Percentiles rank a stretch among this genome's conserved stretches.
Evolutionary conservation across 78 protist genomes (phyloP).

Genomic region (slime mould (Dictyostelium discoideum)): dicty_2.7 NC_007088.5:3980501-3981000

Average conservation of each 20-base stretch:
- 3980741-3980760: conserved; percentile 47
- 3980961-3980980: conserved; percentile 82
- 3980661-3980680: conserved; percentile 85
- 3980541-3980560: conserved; percentile 1
- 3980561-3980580: conserved; percentile 58
- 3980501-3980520: conserved; percentile 82
- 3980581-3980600: conserved; percentile 70
- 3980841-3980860: conserved; percentile 73
- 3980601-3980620: conserved; percentile 80
- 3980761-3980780: conserved; percentile 83
- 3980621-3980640: conserved; percentile 92
- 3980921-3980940: conserved; percentile 27
- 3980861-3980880: conserved; percentile 83
- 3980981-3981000: conserved; percentile 50
- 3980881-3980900: conserved; percentile 67
- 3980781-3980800: conserved; percentile 60
- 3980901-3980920: conserved; percentile 36
- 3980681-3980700: conserved; percentile 93
- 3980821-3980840: conserved; percentile 82
- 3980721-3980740: background rate
- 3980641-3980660: conserved; percentile 95
- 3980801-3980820: conserved; percentile 86
- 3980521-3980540: conserved; percentile 77
- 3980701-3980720: conserved; percentile 90
- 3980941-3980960: conserved; percentile 64